phyloP scores from a whole-genome alignment of 1,284 basidiomycete genomes.

The Lentinula novae-zelandiae region DNA sequence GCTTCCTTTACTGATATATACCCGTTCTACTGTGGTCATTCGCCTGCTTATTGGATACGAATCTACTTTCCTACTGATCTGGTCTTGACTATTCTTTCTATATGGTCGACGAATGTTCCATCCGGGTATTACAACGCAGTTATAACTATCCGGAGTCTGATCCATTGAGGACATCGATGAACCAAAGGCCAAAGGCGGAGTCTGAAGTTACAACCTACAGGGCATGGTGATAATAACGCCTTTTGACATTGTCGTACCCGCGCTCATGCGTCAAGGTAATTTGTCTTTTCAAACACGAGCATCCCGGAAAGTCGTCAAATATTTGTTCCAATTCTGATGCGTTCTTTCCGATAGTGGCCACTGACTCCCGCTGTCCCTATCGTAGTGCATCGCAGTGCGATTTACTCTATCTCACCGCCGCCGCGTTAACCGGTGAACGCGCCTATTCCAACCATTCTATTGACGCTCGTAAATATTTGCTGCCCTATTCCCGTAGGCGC shows the following conservation, averaged over 20 bases:
- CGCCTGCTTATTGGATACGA: background rate
- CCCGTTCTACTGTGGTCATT: background rate
- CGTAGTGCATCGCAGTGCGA: background rate
- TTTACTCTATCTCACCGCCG: background rate
- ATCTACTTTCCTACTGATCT: background rate
- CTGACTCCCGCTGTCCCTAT: constrained; percentile 1
- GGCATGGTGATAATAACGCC: background rate
- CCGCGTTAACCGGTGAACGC: constrained; percentile 1
- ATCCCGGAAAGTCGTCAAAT: constrained; percentile 3
- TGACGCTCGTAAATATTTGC: background rate
- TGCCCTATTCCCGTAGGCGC: background rate
- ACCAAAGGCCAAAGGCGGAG: background rate
- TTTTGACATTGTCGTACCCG: background rate
- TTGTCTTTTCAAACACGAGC: constrained; percentile 1
- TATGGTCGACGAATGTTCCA: background rate
- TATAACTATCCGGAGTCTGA: background rate
- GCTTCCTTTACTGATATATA: background rate
- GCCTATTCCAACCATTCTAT: background rate
- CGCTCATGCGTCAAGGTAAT: background rate
- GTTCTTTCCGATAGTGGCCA: constrained; percentile 5
- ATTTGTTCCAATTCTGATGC: background rate
- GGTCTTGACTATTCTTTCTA: background rate
- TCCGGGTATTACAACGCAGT: background rate
- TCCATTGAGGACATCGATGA: background rate
- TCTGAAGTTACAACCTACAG: background rate